These are phyloP conservation scores for Raffaelea ambrosiae DNA, from an alignment of 2,329 filamentous ascomycete genomes.

Conservation along the genomic window DNA sequence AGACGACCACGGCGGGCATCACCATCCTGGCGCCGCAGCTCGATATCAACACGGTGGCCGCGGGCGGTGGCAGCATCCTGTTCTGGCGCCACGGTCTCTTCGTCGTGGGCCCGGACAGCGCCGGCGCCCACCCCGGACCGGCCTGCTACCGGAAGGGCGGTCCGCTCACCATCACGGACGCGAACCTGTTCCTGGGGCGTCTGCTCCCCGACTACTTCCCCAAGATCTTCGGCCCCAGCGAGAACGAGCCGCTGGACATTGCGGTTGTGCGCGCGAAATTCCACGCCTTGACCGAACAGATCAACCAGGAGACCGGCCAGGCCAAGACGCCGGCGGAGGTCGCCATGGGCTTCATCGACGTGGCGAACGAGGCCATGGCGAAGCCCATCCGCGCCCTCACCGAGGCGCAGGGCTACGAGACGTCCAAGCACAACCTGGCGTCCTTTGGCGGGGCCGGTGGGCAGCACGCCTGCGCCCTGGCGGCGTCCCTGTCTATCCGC, in stretches of 20 bases:
- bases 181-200: constrained; percentile 77
- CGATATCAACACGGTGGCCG: constrained; percentile 91
- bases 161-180: constrained; percentile 86
- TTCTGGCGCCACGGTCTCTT: constrained; percentile 89
- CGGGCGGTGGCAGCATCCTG: constrained; percentile 74
- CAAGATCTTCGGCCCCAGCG: constrained; percentile 87
- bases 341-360: constrained; percentile 80
- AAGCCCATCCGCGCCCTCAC: constrained; percentile 83
- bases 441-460: constrained; percentile 90
- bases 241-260: constrained; percentile 70
- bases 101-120: constrained; percentile 82
- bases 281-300: constrained; percentile 63
- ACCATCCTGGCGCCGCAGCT: constrained; percentile 88
- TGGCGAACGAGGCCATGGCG: constrained; percentile 88
- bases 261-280: constrained; percentile 69
- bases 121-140: constrained; percentile 80
- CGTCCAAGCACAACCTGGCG: constrained; percentile 79
- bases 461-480: constrained; percentile 84
- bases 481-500: constrained; percentile 71
- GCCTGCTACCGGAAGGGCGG: constrained; percentile 88
- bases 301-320: constrained; percentile 67
- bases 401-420: constrained; percentile 86
- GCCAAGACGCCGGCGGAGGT: constrained; percentile 74
- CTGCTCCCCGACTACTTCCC: constrained; percentile 88
- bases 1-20: constrained; percentile 74